Percentiles rank a stretch among this genome's conserved stretches.
Conservation (phyloP, 768 basidiomycete species). For the Pleurotus tuber-regium region DNA sequence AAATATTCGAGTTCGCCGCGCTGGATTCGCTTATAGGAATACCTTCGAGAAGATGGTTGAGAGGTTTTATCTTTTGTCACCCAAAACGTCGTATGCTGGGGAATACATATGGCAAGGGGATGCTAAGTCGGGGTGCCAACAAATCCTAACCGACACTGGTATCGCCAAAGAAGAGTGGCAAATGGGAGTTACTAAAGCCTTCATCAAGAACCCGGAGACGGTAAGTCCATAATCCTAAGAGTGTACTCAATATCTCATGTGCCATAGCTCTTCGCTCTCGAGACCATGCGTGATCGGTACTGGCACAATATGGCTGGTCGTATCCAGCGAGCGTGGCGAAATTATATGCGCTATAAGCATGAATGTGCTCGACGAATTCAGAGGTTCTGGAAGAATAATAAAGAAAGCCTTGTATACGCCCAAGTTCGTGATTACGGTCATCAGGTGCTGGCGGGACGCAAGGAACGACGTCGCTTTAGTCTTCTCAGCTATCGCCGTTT, state of each 20-base stretch:
- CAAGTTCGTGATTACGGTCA: constrained; percentile 95
- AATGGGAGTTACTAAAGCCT: constrained; percentile 98
- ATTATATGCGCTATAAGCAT: constrained; percentile 93
- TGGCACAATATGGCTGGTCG: constrained; percentile 99
- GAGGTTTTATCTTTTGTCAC: constrained; percentile 93
- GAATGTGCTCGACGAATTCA: constrained; percentile 96
- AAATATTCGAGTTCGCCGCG: constrained; percentile 95
- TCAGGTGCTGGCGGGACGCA: constrained; percentile 84
- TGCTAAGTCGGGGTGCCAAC: constrained; percentile 85
- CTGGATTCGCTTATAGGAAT: constrained; percentile 97
- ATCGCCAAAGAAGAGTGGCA: constrained; percentile 99
- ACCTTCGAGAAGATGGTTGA: constrained; percentile 99
- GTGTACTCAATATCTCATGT: constrained; percentile 9
- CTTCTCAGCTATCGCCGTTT: constrained; percentile 92
- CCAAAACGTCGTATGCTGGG: constrained; percentile 95
- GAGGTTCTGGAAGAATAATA: constrained; percentile 98
- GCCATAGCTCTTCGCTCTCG: constrained; percentile 87
- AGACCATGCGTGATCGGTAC: constrained; percentile 98
- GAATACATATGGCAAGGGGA: constrained; percentile 98
- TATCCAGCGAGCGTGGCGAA: constrained; percentile 95
- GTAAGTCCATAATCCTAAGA: constrained; percentile 33
- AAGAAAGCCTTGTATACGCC: constrained; percentile 86
- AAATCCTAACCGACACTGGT: constrained; percentile 92
- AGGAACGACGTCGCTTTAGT: constrained; percentile 93
- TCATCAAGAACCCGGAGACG: constrained; percentile 99